Evolutionary conservation across 225 moss, liverwort and hornwort species (phyloP), one percentile per base, ranked within the genome.

Genomic region (Pseudoscleropodium purum): DNA sequence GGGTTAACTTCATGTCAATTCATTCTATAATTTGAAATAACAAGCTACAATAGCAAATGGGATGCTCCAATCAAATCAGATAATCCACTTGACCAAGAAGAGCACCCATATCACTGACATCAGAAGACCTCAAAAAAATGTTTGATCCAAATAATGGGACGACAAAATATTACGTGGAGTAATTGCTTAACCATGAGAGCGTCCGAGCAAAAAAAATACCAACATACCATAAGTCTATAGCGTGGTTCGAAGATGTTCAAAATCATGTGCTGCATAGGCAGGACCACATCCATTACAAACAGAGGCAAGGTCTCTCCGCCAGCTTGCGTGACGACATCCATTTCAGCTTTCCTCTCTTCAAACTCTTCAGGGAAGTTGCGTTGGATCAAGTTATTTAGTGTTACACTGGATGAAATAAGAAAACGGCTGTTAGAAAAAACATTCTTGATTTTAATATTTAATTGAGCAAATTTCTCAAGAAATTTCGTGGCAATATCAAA

Each of bases 241-340:
- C 97, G 98, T 66, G 96, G 98, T 87, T 98, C 98, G 82, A 98
- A 98, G 81, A 98, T 95, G 86, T 96, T 97, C 65, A 98, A 93
- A 36, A 61, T 79, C 91, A 90, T 90, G 90, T 94, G 94, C 85
- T 96, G 90, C 89, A 90, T 83, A 9, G 98, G 98, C 51, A 98
- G 94, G 54, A 97, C 90, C 39, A 95, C 94, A 74, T 94, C 93
- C 97, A 98, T 95, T 57, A 97, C 98, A 93, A 98, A 98, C 30
- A 98, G 81, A 19, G 98, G 98, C 89, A 98, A 84, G 73, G 94
- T 94, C 91, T 98, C 98, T 73, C 91, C 93, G 61, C 95, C 97
- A 88, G 86, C 92, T 67, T 93, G 93, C 49, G 95, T 93, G 54
- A 96, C 86, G 83, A 89, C 94, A 79, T 96, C 96, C 96, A 95